Evolutionary conservation across 805 yeast species (phyloP), one percentile per base, ranked within the genome.

Genomic region (Suhomyces kilbournensis): DNA sequence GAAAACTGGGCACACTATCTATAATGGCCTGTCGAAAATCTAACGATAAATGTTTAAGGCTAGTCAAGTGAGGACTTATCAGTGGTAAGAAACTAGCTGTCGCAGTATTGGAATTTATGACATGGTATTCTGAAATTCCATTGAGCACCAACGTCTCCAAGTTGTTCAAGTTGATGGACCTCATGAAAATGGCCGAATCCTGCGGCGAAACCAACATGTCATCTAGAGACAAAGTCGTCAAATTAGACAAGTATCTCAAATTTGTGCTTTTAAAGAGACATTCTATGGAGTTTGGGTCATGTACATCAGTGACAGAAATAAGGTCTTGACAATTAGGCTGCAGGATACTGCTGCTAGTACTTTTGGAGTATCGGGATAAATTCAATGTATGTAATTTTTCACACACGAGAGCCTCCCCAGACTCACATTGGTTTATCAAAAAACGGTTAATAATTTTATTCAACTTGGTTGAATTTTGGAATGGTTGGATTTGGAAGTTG

Each of bases 1-100:
- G 59, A 55, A 78, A 76, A 0, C 53, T 56, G 1, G 75, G 75
- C 0, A 76, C 74, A 1, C 74, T 66, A 58, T 78, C 82, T n/a
- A 66, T 56, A 14, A 65, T 47, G 14, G 72, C 66, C 56, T 78
- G 81, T 47, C 76, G 64, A 55, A 65, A 72, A 53, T 79, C 82
- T 4, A 79, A 56, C 14, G 61, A 59, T 23, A 78, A 54, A 14
- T 60, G 60, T 23, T 56, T 61, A 35, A 77, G 53, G 8, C 51
- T 60, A 1, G 20, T 52, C 22, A 76, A 60, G 32, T 58, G 47
- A 1, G 66, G 64, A 1, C 66, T 66, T 2, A 74, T 50, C 10
- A 50, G 45, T 5, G 48, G 48, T 43, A 71, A 56, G 46, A 74
- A 69, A 9, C 68, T 65, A n/a, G 15, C 47, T n/a, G 53, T 60